Evolutionary conservation across 2,329 filamentous ascomycete genomes (phyloP).

Genomic region (Botrytis byssoidea): DNA sequence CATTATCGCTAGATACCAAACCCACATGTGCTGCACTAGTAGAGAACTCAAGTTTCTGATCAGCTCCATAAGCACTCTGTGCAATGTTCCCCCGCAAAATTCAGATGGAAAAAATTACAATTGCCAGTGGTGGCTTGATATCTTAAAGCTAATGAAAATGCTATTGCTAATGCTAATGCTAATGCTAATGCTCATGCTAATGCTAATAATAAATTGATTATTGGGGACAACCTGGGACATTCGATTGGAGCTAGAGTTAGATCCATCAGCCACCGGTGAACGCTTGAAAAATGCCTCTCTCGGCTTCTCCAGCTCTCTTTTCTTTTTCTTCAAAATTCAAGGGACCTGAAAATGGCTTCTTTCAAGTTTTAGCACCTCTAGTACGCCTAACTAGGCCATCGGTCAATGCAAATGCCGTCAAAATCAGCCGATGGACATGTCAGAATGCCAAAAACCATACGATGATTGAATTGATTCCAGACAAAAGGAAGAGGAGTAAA

Average conservation of each 20-base stretch:
- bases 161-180: background rate
- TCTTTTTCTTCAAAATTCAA: background rate
- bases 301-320: too few relatives aligned
- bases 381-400: background rate
- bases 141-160: background rate
- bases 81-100: background rate
- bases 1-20: background rate
- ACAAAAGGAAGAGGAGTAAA: background rate
- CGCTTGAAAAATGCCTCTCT: background rate
- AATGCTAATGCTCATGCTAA: background rate
- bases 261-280: background rate
- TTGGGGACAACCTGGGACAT: background rate
- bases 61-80: background rate
- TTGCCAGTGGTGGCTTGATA: background rate
- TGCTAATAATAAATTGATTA: background rate
- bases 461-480: constrained; percentile 14
- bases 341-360: background rate
- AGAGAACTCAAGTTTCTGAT: background rate
- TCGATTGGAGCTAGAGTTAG: background rate
- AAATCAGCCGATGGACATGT: constrained; percentile 19
- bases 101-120: background rate
- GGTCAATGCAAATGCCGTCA: constrained; percentile 6
- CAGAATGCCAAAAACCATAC: constrained; percentile 21
- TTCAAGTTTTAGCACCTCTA: background rate
- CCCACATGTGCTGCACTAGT: background rate